Evolutionary conservation across 805 yeast species (phyloP).

Genomic region (Saturnispora sekii): DNA sequence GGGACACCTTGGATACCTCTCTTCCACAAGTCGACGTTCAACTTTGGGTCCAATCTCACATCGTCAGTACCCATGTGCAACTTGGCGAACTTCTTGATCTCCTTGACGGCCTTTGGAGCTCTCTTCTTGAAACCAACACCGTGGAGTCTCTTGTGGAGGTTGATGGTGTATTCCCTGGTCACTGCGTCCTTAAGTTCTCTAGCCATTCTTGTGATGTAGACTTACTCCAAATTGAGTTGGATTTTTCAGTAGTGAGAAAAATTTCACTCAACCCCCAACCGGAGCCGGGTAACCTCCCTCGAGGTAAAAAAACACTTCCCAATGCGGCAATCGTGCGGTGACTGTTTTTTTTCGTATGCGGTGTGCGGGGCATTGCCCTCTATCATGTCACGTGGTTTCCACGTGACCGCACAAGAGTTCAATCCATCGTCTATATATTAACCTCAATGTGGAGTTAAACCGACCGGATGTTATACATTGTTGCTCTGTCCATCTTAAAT

Average conservation of each 20-base stretch:
- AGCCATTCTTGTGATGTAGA: slow-evolving; percentile 23
- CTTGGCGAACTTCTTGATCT: slow-evolving; percentile 96
- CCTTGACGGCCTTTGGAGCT: slow-evolving; percentile 99
- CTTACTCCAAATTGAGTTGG: no score
- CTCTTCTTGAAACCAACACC: slow-evolving; percentile 99
- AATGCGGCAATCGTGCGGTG: neutral
- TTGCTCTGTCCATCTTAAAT: no score
- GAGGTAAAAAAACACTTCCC: neutral
- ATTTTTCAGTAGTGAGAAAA: no score
- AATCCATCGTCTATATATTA: no score
- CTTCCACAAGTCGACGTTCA: slow-evolving; percentile 98
- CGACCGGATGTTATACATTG: no score
- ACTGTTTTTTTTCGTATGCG: no score
- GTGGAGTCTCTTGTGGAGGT: slow-evolving; percentile 98
- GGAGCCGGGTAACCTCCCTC: slow-evolving; percentile 3
- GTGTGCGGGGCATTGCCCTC: no score
- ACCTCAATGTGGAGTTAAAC: no score
- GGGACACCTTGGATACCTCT: slow-evolving; percentile 99
- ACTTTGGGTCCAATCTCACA: slow-evolving; percentile 97
- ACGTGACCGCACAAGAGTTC: no score
- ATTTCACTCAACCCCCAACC: neutral
- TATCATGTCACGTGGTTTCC: no score
- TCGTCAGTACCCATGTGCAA: slow-evolving; percentile 99
- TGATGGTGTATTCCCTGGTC: slow-evolving; percentile 99
- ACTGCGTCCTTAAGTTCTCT: slow-evolving; percentile 94